These are phyloP conservation scores for Aspergillus sclerotialis DNA, from an alignment of 2,329 filamentous ascomycete genomes.

Conservation along the genomic window DNA sequence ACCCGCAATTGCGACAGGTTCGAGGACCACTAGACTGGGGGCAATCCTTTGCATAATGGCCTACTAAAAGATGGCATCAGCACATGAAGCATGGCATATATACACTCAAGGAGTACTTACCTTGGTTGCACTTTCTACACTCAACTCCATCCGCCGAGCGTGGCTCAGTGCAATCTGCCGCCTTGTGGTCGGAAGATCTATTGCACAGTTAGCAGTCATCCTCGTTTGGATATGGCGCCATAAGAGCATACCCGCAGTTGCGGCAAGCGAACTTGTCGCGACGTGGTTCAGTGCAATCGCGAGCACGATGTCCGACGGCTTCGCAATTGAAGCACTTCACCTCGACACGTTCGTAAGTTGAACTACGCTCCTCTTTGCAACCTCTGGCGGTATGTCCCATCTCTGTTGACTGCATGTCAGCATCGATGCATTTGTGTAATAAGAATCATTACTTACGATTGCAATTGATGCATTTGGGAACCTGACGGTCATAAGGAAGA, in stretches of 20 bases:
- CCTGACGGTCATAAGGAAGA: conserved; percentile 42
- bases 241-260: conserved; percentile 44
- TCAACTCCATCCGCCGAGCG: conserved; percentile 38
- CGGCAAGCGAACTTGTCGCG: conserved; percentile 40
- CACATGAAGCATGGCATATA: conserved; percentile 1
- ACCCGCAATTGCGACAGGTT: conserved; percentile 42
- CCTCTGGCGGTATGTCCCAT: conserved; percentile 41
- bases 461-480: conserved; percentile 47
- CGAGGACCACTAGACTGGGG: conserved; percentile 27
- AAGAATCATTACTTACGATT: conserved; percentile 27
- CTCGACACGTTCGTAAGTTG: conserved; percentile 30
- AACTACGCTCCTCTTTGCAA: conserved; percentile 43
- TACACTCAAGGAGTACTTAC: too few species aligned
- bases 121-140: conserved; percentile 38
- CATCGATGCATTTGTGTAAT: not conserved
- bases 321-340: conserved; percentile 47
- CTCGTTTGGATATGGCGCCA: not conserved
- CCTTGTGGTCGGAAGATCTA: conserved; percentile 39
- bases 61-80: conserved; percentile 23
- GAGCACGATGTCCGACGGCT: conserved; percentile 41
- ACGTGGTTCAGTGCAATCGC: conserved; percentile 38
- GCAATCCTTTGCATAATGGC: conserved; percentile 43
- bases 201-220: not conserved
- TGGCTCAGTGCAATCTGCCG: conserved; percentile 42
- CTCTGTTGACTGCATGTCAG: conserved; percentile 21